These are phyloP conservation scores for Ceratonia siliqua DNA, from an alignment of 306 rosid species.

Conservation along the genomic window DNA sequence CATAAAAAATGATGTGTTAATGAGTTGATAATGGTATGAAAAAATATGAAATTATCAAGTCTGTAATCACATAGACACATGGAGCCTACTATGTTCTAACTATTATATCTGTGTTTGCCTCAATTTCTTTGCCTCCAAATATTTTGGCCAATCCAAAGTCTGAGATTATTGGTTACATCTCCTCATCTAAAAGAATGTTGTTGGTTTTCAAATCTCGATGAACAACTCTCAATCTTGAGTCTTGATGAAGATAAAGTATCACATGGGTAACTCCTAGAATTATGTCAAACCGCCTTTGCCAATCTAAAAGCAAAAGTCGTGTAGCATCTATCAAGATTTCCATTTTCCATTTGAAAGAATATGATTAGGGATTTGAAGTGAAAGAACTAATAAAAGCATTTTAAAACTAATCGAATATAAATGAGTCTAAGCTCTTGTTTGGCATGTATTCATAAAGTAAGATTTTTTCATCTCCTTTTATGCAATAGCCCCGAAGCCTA, in stretches of 20 bases:
- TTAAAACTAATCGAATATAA: conserved; percentile 48
- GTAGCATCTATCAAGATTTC: conserved; percentile 29
- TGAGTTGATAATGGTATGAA: background rate
- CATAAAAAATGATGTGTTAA: background rate
- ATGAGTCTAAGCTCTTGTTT: conserved; percentile 52
- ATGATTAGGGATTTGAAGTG: background rate
- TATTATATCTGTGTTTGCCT: background rate
- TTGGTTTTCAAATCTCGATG: conserved; percentile 29
- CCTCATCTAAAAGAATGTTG: conserved; percentile 24
- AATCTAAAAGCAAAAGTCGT: conserved; percentile 27
- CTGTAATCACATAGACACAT: background rate
- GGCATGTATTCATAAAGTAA: conserved; percentile 55
- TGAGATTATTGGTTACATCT: conserved; percentile 24
- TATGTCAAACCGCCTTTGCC: conserved; percentile 47
- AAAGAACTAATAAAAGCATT: background rate
- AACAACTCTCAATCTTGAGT: conserved; percentile 21
- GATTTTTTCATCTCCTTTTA: conserved; percentile 45
- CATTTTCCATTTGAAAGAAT: background rate
- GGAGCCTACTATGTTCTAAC: conserved; percentile 4
- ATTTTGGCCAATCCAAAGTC: conserved; percentile 30
- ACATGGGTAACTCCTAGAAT: conserved; percentile 42
- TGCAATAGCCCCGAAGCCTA: conserved; percentile 48
- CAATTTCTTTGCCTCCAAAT: conserved; percentile 17
- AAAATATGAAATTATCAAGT: background rate
- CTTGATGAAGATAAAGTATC: conserved; percentile 40